phyloP scores from a whole-genome alignment of 305 asterid species.

The Plantago lanceolata region DNA sequence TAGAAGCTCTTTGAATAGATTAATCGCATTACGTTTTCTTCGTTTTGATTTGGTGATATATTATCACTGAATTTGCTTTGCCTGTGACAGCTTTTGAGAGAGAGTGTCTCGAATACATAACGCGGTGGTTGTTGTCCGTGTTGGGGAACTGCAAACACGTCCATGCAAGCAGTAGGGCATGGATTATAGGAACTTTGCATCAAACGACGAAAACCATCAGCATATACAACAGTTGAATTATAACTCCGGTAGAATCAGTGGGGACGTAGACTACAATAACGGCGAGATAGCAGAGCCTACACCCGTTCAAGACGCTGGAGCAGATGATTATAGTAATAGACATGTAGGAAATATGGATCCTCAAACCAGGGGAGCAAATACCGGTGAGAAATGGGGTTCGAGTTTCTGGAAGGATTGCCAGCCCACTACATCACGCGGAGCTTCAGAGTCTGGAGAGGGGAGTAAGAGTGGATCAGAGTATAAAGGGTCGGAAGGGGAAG shows the following conservation, averaged over 20 bases:
- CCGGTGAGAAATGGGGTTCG: slow-evolving; percentile 79
- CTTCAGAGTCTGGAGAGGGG: slow-evolving; percentile 77
- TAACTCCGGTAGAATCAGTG: slow-evolving; percentile 38
- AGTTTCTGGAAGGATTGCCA: slow-evolving; percentile 80
- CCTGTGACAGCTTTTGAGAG: slow-evolving; percentile 13
- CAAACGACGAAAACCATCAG: slow-evolving; percentile 47
- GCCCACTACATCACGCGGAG: slow-evolving; percentile 42
- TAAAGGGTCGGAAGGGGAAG: slow-evolving; percentile 81
- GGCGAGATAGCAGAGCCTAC: slow-evolving; percentile 51
- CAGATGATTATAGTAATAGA: slow-evolving; percentile 30
- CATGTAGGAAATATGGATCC: slow-evolving; percentile 37
- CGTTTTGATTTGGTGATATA: slow-evolving; percentile 17
- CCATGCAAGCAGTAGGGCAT: slow-evolving; percentile 45
- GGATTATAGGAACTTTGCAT: slow-evolving; percentile 58
- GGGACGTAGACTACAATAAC: slow-evolving; percentile 27
- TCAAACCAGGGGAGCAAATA: slow-evolving; percentile 36
- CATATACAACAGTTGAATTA: slow-evolving; percentile 37
- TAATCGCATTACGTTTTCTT: slow-evolving; percentile 7
- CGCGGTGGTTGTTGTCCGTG: slow-evolving; percentile 21
- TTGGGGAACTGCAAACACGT: slow-evolving; percentile 23
- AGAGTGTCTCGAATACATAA: background rate
- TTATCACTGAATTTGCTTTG: slow-evolving; percentile 34
- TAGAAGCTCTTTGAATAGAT: background rate
- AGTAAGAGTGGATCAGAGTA: slow-evolving; percentile 87
- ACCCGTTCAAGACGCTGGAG: slow-evolving; percentile 44